These are phyloP conservation scores for Aureobasidium sp. DNA, from an alignment of 2,329 filamentous ascomycete genomes.

Conservation along the genomic window DNA sequence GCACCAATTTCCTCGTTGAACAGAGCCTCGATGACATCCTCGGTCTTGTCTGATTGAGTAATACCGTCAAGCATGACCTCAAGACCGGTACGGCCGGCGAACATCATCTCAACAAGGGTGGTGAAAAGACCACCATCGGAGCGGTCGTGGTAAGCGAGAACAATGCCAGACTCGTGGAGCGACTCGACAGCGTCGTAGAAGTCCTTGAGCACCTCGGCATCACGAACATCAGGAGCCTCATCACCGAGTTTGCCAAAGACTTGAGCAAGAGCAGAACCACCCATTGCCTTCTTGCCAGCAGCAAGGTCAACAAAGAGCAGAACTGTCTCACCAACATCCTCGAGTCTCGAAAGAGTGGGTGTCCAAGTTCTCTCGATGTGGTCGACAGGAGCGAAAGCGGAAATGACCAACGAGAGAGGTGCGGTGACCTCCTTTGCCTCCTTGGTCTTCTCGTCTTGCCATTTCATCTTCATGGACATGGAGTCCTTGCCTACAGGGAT, in stretches of 20 bases:
- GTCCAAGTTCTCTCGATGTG: slow-evolving; percentile 89
- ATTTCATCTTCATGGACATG: slow-evolving; percentile 97
- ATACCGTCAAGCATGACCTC: slow-evolving; percentile 77
- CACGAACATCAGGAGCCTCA: slow-evolving; percentile 77
- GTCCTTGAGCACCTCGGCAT: slow-evolving; percentile 73
- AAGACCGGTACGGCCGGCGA: slow-evolving; percentile 83
- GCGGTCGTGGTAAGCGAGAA: slow-evolving; percentile 89
- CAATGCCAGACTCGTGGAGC: slow-evolving; percentile 60
- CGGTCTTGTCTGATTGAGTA: slow-evolving; percentile 50
- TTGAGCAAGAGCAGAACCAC: slow-evolving; percentile 86
- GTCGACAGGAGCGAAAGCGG: slow-evolving; percentile 79
- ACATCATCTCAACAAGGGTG: slow-evolving; percentile 94
- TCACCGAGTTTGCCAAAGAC: slow-evolving; percentile 80
- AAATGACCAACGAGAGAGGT: slow-evolving; percentile 83
- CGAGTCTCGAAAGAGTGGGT: slow-evolving; percentile 71
- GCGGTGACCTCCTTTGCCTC: slow-evolving; percentile 80
- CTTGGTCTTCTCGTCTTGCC: slow-evolving; percentile 64
- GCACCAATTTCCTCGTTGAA: slow-evolving; percentile 97
- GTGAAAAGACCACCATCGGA: slow-evolving; percentile 91
- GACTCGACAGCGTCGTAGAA: slow-evolving; percentile 81
- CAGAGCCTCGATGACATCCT: slow-evolving; percentile 64
- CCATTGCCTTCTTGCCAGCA: slow-evolving; percentile 70
- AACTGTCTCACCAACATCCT: slow-evolving; percentile 83
- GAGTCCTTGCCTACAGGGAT: slow-evolving; percentile 98
- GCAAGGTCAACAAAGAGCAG: slow-evolving; percentile 90